Conservation (phyloP, 768 basidiomycete genomes). For the Hypholoma sublateritium region DNA sequence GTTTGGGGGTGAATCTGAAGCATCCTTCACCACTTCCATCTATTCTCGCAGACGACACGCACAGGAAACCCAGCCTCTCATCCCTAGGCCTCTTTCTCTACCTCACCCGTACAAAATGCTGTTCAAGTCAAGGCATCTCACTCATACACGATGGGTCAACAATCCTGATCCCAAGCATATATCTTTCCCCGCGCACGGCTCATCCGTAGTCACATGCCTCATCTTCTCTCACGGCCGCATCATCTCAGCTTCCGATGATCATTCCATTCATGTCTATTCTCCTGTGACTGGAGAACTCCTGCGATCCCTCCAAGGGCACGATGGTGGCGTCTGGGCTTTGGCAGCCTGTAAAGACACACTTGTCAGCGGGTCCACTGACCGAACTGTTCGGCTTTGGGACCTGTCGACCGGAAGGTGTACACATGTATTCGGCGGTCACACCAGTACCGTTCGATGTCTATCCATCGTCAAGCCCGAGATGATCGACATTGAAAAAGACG, state of each 20-base stretch:
- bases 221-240: slow-evolving; percentile 94
- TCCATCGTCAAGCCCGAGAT: slow-evolving; percentile 94
- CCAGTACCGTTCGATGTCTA: slow-evolving; percentile 92
- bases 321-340: slow-evolving; percentile 97
- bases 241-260: slow-evolving; percentile 96
- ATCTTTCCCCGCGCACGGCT: slow-evolving; percentile 86
- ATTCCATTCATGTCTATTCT: slow-evolving; percentile 93
- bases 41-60: slow-evolving; percentile 56
- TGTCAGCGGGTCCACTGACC: slow-evolving; percentile 91
- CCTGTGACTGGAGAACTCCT: slow-evolving; percentile 79
- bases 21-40: slow-evolving; percentile 74
- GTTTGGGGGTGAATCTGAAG: slow-evolving; percentile 86
- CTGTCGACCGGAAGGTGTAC: slow-evolving; percentile 77
- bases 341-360: slow-evolving; percentile 84
- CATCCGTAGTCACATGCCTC: slow-evolving; percentile 92
- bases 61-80: slow-evolving; percentile 25
- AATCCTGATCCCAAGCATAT: slow-evolving; percentile 72
- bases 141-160: slow-evolving; percentile 77
- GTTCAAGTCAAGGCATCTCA: slow-evolving; percentile 87
- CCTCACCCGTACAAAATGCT: slow-evolving; percentile 90
- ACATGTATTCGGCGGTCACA: slow-evolving; percentile 95
- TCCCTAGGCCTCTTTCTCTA: slow-evolving; percentile 56
- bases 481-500: slow-evolving; percentile 72
- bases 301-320: slow-evolving; percentile 82
- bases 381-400: slow-evolving; percentile 93